These are phyloP conservation scores for Misopates orontium DNA, from an alignment of 257 asterid genomes.

Conservation along the genomic window DNA sequence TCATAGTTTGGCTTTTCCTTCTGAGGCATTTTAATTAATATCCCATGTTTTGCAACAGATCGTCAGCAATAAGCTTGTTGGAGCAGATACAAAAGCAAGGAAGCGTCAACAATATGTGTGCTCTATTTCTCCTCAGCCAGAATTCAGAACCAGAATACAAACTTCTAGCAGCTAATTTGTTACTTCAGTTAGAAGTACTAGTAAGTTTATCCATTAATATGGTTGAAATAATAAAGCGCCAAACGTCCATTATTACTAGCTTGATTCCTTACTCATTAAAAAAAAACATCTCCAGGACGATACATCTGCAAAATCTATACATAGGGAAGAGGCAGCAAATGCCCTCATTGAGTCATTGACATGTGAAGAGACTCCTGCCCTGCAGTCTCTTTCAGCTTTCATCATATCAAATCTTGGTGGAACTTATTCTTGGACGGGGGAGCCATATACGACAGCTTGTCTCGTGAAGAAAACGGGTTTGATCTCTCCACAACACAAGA, in stretches of 20 bases:
- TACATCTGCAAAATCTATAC: slow-evolving; percentile 37
- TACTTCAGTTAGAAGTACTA: slow-evolving; percentile 74
- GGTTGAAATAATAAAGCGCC: neutral
- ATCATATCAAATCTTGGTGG: slow-evolving; percentile 83
- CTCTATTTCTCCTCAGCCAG: slow-evolving; percentile 57
- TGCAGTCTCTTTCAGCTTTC: slow-evolving; percentile 62
- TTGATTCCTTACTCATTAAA: slow-evolving; percentile 7
- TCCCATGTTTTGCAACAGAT: slow-evolving; percentile 44
- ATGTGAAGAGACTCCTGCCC: slow-evolving; percentile 45
- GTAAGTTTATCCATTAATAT: slow-evolving; percentile 39
- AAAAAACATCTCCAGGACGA: slow-evolving; percentile 65
- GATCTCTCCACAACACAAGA: slow-evolving; percentile 55
- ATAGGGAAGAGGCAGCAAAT: slow-evolving; percentile 63
- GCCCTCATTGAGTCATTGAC: slow-evolving; percentile 54
- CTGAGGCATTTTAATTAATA: neutral
- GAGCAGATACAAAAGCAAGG: slow-evolving; percentile 70
- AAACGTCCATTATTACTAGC: neutral
- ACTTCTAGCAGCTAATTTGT: slow-evolving; percentile 78
- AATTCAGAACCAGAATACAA: slow-evolving; percentile 56
- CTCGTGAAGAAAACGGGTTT: slow-evolving; percentile 74
- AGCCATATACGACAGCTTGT: slow-evolving; percentile 79
- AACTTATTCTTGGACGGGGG: slow-evolving; percentile 86
- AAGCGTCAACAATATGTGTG: slow-evolving; percentile 52
- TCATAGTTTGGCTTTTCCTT: too few species aligned
- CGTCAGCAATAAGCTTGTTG: slow-evolving; percentile 57